Conservation (phyloP, 495 filamentous ascomycete species). For the Neurospora discreta region DNA sequence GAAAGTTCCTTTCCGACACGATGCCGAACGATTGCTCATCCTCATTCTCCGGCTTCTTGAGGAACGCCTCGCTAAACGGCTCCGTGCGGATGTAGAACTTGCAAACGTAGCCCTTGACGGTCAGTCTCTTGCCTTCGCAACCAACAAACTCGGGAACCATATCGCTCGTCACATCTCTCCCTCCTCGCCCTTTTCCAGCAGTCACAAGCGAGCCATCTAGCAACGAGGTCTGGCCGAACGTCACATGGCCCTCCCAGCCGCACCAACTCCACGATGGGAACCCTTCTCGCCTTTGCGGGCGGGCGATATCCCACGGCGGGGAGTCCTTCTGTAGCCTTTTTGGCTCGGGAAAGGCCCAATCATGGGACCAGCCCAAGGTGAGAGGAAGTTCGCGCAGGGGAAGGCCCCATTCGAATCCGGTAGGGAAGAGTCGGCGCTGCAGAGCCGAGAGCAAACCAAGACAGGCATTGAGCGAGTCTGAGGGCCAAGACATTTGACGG, state of each 20-base stretch:
- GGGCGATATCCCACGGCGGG: not conserved
- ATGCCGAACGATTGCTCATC: not conserved
- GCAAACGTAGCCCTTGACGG: slow-evolving; percentile 1
- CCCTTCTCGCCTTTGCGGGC: not conserved
- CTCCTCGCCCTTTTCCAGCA: not conserved
- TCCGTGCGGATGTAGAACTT: slow-evolving; percentile 6
- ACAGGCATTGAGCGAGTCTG: slow-evolving; percentile 11
- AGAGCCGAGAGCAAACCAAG: slow-evolving; percentile 3
- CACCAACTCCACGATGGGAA: slow-evolving; percentile 12
- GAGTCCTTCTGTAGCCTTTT: not conserved
- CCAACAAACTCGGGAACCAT: not conserved
- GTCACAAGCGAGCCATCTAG: not conserved
- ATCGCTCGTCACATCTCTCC: not conserved
- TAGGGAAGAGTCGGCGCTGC: slow-evolving; percentile 1
- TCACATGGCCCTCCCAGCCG: slow-evolving; percentile 6
- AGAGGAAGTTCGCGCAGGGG: slow-evolving; percentile 2
- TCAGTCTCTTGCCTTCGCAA: not conserved
- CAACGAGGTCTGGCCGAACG: not conserved
- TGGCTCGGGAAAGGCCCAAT: not conserved
- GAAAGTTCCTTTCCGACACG: slow-evolving; percentile 10
- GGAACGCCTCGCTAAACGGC: slow-evolving; percentile 5
- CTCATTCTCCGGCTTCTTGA: not conserved
- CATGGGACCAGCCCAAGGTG: slow-evolving; percentile 8
- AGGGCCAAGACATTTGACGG: slow-evolving; percentile 7
- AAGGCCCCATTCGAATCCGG: slow-evolving; percentile 10